phyloP scores from a whole-genome alignment of 352 stramenopile genomes.

The Hyaloperonospora arabidopsidis region DNA sequence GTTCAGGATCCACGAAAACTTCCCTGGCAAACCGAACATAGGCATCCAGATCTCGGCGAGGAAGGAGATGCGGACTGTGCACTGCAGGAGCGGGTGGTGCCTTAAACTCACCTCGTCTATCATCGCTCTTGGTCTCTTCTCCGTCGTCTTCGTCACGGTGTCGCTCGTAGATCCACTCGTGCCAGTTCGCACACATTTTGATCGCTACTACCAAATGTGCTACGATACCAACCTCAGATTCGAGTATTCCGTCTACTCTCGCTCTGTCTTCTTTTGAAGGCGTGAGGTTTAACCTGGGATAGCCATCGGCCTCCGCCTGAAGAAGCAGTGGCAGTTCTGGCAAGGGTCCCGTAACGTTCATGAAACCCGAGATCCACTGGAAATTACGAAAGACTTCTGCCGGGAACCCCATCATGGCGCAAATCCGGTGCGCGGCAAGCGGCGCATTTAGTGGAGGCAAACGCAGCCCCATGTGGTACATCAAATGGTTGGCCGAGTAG shows the following conservation, averaged over 20 bases:
- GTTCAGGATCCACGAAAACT: constrained; percentile 32
- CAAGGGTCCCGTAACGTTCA: constrained; percentile 37
- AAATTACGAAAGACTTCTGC: constrained; percentile 56
- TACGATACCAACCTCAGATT: constrained; percentile 47
- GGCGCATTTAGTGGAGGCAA: constrained; percentile 65
- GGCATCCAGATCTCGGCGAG: constrained; percentile 37
- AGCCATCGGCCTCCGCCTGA: constrained; percentile 11
- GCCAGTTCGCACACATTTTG: constrained; percentile 69
- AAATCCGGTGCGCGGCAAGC: constrained; percentile 48
- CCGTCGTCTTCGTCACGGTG: constrained; percentile 12
- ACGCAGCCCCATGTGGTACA: constrained; percentile 62
- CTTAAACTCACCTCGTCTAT: constrained; percentile 1
- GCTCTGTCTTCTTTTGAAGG: constrained; percentile 19
- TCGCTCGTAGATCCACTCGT: constrained; percentile 70
- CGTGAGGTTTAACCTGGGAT: constrained; percentile 14
- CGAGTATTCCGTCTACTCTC: constrained; percentile 27
- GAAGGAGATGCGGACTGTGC: constrained; percentile 19
- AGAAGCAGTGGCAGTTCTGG: constrained; percentile 38
- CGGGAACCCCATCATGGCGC: constrained; percentile 48
- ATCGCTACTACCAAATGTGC: constrained; percentile 58
- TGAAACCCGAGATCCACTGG: constrained; percentile 49
- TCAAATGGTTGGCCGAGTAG: constrained; percentile 48
- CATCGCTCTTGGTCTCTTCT: constrained; percentile 18
- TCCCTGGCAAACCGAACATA: constrained; percentile 51
- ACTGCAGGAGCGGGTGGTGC: constrained; percentile 14